Evolutionary conservation across 2,329 filamentous ascomycete genomes (phyloP), one percentile per base, ranked within the genome.

Genomic region (Apiospora malaysiana): DNA sequence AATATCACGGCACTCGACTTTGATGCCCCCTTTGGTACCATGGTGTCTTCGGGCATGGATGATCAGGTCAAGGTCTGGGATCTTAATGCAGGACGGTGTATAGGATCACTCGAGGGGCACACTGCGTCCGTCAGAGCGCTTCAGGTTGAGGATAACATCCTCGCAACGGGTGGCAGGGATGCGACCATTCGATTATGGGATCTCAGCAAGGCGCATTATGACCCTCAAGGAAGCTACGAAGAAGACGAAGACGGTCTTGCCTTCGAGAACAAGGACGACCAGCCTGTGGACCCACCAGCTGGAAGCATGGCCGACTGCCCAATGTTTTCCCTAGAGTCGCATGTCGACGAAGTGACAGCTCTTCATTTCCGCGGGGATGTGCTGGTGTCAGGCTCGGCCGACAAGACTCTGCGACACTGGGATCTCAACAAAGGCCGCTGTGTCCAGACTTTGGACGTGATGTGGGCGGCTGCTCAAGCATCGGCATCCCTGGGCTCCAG

Each of bases 391-490:
- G 96, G 96, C 16, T 98, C 95, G 9, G 93, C 96, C 0, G 96
- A 99, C 84, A 99, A 99, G 86, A 99, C 96, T 1, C 86, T 99
- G 70, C 91, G 96, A 63, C 96, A 99, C 81, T 99, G 96, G 96
- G 96, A 99, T 84, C 87, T 99, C 68, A 93, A 95, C 77, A 98
- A 95, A 80, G 96, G 96, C n/a, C 92, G 96, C 67, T 98, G 96
- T 81, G 93, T 99, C 69, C 96, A 99, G 82, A 99, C 96, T 2
- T 86, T 99, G 67, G 96, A 99, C 82, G 95, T 99, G 8, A 93
- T 99, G 80, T 99, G 96, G 96, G 96, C 96, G 12, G 95, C 96
- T 5, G 95, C 96, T 2, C 95, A 98, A 83, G 94, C 94, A 16
- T 93, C 91, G 12, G 90, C 91, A 49, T 91, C 89, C 6, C 87